phyloP scores from a whole-genome alignment of 305 asterid genomes.

The Rubia peregrina region DNA sequence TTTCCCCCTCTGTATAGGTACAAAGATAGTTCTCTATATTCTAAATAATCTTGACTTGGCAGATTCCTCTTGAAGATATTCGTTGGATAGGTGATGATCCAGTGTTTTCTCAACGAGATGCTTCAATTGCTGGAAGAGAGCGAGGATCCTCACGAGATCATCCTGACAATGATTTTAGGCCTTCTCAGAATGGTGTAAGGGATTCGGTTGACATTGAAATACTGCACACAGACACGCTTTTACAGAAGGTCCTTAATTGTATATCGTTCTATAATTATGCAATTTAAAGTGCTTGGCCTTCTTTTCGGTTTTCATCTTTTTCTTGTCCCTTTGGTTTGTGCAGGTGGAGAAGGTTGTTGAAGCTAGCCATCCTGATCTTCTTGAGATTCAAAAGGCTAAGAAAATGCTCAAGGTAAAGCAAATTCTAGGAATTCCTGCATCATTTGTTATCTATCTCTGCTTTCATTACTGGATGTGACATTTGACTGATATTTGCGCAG shows the following conservation, averaged over 20 bases:
- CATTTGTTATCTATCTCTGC: conserved; percentile 14
- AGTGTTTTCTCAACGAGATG: conserved; percentile 47
- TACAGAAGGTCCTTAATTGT: conserved; percentile 52
- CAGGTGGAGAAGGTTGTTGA: conserved; percentile 92
- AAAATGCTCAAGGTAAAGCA: conserved; percentile 76
- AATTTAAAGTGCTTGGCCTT: conserved; percentile 5
- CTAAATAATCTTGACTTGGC: conserved; percentile 18
- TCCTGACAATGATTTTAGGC: conserved; percentile 37
- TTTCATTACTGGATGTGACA: conserved; percentile 5
- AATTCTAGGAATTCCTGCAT: conserved; percentile 1
- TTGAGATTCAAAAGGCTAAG: conserved; percentile 85
- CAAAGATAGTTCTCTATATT: conserved; percentile 3
- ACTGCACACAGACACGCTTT: conserved; percentile 74
- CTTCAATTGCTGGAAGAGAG: conserved; percentile 45
- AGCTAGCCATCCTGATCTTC: conserved; percentile 70
- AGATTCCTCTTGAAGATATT: conserved; percentile 78
- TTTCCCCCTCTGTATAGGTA: background rate
- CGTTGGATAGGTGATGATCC: conserved; percentile 90
- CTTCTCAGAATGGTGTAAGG: conserved; percentile 45
- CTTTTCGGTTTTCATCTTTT: background rate
- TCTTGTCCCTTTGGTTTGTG: conserved; percentile 17
- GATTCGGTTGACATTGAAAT: conserved; percentile 64
- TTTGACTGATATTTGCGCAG: conserved; percentile 44
- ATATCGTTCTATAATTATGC: background rate
- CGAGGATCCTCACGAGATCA: conserved; percentile 41